Conservation (phyloP, 495 filamentous ascomycete species). For the Lophiotrema nucula region DNA sequence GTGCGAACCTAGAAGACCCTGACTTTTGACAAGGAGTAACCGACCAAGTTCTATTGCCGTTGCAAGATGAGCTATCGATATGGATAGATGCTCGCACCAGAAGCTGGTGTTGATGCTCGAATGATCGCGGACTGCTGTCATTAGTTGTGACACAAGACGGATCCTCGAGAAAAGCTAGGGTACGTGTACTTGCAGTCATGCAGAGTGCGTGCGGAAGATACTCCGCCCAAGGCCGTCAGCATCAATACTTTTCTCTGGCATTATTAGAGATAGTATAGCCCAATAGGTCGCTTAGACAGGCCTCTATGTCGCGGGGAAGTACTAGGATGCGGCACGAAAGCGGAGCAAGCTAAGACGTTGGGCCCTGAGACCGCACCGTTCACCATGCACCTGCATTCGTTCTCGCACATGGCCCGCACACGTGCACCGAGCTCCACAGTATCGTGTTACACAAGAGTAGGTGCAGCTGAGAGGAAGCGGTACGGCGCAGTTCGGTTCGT, state of each 20-base stretch:
- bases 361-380: slow-evolving; percentile 6
- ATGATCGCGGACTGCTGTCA: no score
- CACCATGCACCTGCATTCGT: slow-evolving; percentile 11
- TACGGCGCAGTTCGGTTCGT: slow-evolving; percentile 19
- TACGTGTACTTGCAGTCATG: not conserved
- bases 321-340: slow-evolving; percentile 1
- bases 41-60: no score
- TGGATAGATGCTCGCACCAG: no score
- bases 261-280: not conserved
- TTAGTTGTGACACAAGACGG: no score
- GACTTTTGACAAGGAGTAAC: no score
- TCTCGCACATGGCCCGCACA: slow-evolving; percentile 3
- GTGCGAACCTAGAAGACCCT: no score
- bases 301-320: slow-evolving; percentile 6
- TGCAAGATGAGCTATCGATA: no score
- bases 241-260: not conserved
- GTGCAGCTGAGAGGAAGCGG: slow-evolving; percentile 10
- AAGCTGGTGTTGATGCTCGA: no score
- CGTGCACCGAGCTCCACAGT: slow-evolving; percentile 5
- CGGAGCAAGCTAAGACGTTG: not conserved
- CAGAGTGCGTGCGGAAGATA: not conserved
- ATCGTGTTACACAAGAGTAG: slow-evolving; percentile 2
- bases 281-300: not conserved
- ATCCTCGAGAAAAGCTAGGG: no score
- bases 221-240: not conserved